phyloP scores from a whole-genome alignment of 2,329 filamentous ascomycete genomes.

The Knoxdaviesia capensis region DNA sequence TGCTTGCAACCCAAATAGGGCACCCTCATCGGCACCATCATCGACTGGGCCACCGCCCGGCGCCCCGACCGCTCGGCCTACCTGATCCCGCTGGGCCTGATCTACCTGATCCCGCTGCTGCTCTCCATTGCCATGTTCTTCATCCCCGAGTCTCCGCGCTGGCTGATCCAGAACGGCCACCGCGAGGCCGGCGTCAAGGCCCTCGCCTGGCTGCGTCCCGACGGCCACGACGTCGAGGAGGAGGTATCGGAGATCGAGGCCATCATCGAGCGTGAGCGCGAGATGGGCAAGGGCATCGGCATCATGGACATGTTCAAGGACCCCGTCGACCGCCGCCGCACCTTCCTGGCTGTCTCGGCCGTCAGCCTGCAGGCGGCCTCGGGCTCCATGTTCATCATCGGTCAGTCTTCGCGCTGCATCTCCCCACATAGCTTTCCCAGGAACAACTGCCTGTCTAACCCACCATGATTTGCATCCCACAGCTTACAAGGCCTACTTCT shows the following conservation, averaged over 20 bases:
- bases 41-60: constrained; percentile 16
- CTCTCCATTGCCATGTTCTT: constrained; percentile 14
- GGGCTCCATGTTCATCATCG: constrained; percentile 24
- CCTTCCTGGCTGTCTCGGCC: constrained; percentile 18
- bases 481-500: constrained; percentile 32
- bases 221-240: constrained; percentile 11
- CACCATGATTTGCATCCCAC: constrained; percentile 1
- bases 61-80: constrained; percentile 12
- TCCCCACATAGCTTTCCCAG: neutral
- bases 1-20: constrained; percentile 10
- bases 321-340: constrained; percentile 21
- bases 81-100: constrained; percentile 16
- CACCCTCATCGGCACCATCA: constrained; percentile 19
- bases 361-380: constrained; percentile 23
- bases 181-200: constrained; percentile 36
- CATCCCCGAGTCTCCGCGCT: constrained; percentile 21
- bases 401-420: constrained; percentile 6
- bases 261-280: constrained; percentile 15
- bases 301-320: constrained; percentile 23
- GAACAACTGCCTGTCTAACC: neutral
- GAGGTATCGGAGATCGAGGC: constrained; percentile 19
- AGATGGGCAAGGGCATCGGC: constrained; percentile 13
- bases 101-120: constrained; percentile 16
- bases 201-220: constrained; percentile 41
- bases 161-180: constrained; percentile 38